A percentile compares a stretch with the other conserved stretches of the same genome.
Conservation (phyloP, 179 eudicot species). For the Beta macrorhiza region DNA sequence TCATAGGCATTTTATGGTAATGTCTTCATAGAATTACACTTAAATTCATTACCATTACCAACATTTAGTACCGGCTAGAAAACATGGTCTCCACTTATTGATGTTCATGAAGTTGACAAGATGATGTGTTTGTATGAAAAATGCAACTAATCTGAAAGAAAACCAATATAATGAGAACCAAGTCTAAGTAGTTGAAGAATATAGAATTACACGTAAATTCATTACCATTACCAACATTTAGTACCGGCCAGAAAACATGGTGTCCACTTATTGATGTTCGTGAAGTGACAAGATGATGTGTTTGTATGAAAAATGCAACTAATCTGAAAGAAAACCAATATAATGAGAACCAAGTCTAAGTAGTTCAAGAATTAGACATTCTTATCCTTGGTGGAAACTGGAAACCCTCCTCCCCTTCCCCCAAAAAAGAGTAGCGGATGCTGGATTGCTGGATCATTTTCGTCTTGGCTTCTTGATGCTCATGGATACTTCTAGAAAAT, state of each 20-base stretch:
- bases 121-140: not conserved
- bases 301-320: not conserved
- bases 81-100: not conserved
- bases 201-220: too few relatives aligned
- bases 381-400: not conserved
- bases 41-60: too few relatives aligned
- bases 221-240: too few relatives aligned
- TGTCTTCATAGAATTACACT: too few relatives aligned
- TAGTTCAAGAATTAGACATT: not conserved
- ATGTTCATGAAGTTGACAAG: not conserved
- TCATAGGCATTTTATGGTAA: too few relatives aligned
- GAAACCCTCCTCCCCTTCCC: not conserved
- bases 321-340: not conserved
- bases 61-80: too few relatives aligned
- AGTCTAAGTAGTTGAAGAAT: not conserved
- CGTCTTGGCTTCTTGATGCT: not conserved
- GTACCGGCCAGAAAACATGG: too few relatives aligned
- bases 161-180: too few relatives aligned
- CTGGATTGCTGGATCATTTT: not conserved
- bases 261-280: not conserved
- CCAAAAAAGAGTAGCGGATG: not conserved
- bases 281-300: not conserved
- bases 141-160: not conserved
- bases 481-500: not conserved
- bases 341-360: not conserved